A percentile compares a stretch with the other conserved stretches of the same genome.
phyloP scores from a whole-genome alignment of 2,329 filamentous ascomycete species.

The Fulvia fulva region DNA sequence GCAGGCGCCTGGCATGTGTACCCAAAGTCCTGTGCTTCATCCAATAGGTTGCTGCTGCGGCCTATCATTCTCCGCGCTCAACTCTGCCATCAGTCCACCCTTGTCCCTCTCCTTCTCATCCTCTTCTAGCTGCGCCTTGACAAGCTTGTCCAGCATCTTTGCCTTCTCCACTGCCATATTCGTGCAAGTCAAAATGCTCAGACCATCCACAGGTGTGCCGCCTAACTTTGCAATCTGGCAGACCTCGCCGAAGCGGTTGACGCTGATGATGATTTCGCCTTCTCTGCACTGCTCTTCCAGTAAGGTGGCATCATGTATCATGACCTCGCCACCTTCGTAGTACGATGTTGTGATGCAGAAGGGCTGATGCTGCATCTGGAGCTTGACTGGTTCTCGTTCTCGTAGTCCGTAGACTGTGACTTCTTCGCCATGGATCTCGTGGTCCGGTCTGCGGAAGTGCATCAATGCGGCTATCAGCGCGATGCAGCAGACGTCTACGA shows the following conservation, averaged over 20 bases:
- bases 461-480: slow-evolving; percentile 82
- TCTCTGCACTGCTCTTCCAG: slow-evolving; percentile 73
- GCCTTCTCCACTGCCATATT: slow-evolving; percentile 72
- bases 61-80: slow-evolving; percentile 74
- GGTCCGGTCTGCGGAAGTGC: slow-evolving; percentile 88
- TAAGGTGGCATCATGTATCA: slow-evolving; percentile 67
- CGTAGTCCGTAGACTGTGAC: slow-evolving; percentile 79
- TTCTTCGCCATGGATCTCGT: slow-evolving; percentile 76
- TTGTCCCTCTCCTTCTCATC: slow-evolving; percentile 75
- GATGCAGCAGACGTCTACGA: slow-evolving; percentile 81
- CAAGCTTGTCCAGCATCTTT: slow-evolving; percentile 70
- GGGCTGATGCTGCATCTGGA: slow-evolving; percentile 88
- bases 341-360: slow-evolving; percentile 88
- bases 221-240: slow-evolving; percentile 90
- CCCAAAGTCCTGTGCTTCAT: no score
- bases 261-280: slow-evolving; percentile 72
- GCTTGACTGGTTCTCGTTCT: slow-evolving; percentile 83
- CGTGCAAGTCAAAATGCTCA: slow-evolving; percentile 71
- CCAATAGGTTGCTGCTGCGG: slow-evolving; percentile 5
- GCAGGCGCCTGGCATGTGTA: no score
- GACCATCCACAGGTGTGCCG: slow-evolving; percentile 74
- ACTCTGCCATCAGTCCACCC: slow-evolving; percentile 73
- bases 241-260: slow-evolving; percentile 86
- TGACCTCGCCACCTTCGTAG: slow-evolving; percentile 66
- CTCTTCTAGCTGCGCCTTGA: slow-evolving; percentile 69